Base-by-base conservation (phyloP, 148 eudicot species). In the Cornus kousa region DNA sequence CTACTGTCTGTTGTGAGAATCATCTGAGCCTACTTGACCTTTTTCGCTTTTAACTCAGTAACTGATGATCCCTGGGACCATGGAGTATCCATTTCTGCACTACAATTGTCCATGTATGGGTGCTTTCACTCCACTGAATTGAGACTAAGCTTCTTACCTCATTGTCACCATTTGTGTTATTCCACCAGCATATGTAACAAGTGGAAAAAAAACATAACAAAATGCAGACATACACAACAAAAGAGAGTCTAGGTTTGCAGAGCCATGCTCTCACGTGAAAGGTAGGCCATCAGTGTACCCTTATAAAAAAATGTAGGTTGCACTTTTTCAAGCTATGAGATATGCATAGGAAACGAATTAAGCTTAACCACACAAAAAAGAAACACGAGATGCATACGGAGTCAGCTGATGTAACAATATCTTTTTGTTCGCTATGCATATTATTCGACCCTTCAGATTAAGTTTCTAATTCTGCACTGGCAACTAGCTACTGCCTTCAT, bases 61-160 rank as follows among this genome's bases (percentile, higher is more conserved):
- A 10, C 37, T 13, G 75, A 28, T 10, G 66, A 62, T 62, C 66
- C 66, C 20, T 62, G 66, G 66, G 66, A 75, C 70, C 79, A 62
- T 43, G 71, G 31, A 62, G 79, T 9, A 80, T 70, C 79, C 71
- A 70, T 69, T 59, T 20, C 75, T 80, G 28, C 64, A 68, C 71
- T 69, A 62, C 79, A 53, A 70, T 80, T 75, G 20, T 74, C 64
- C 70, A 3, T 60, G 70, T 46, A 70, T 62, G 24, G 28, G 31
- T 71, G 70, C 79, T 80, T 75, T 80, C 69, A 62, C 73, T 55
- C 79, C 75, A 75, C 79, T 80, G 74, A 78, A 69, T 67, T 40
- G 16, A 67, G 53, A 67, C 67, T 72, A 67, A 50, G 67, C 66
- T 79, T 73, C 77, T 65, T 57, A 78, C 28, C 19, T 71, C 59